These are phyloP conservation scores for Solanum ahanhuiri DNA, from an alignment of 257 asterid genomes.

Conservation along the genomic window DNA sequence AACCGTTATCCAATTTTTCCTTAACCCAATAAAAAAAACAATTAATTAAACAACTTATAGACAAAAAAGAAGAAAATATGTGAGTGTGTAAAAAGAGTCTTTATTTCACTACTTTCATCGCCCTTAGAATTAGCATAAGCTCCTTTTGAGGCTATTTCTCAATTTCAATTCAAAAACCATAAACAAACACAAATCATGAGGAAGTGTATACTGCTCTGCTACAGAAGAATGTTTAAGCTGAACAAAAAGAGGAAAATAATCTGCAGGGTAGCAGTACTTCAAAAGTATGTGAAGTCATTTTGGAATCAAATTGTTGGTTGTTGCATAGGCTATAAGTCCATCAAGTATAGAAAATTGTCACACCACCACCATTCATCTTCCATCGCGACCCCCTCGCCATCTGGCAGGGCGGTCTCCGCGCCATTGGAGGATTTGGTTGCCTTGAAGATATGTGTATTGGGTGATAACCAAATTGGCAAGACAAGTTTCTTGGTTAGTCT, in stretches of 20 bases:
- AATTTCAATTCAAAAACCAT: not conserved
- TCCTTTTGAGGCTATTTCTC: not conserved
- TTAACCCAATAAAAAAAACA: not conserved
- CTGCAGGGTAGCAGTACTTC: constrained; percentile 36
- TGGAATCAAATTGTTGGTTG: constrained; percentile 49
- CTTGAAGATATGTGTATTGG: constrained; percentile 51
- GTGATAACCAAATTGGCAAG: constrained; percentile 56
- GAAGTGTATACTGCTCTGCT: not conserved
- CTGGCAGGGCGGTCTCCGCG: not conserved
- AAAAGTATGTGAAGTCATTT: constrained; percentile 30
- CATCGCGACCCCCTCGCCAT: not conserved
- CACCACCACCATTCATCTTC: not conserved
- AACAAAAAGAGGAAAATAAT: constrained; percentile 29
- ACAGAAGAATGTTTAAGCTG: constrained; percentile 14
- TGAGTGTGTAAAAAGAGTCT: not conserved
- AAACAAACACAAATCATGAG: not conserved
- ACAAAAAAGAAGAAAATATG: not conserved
- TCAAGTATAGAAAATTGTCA: constrained; percentile 31
- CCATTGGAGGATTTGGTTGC: constrained; percentile 44
- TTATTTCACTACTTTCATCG: not conserved
- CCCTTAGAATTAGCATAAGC: not conserved
- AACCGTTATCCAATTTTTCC: not conserved
- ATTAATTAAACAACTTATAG: not conserved
- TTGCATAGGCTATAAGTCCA: constrained; percentile 35
- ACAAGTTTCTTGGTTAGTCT: constrained; percentile 47